Evolutionary conservation across 1,284 basidiomycete genomes (phyloP), one percentile per base, ranked within the genome.

Genomic region (Erythrobasidium hasegawianum): DNA sequence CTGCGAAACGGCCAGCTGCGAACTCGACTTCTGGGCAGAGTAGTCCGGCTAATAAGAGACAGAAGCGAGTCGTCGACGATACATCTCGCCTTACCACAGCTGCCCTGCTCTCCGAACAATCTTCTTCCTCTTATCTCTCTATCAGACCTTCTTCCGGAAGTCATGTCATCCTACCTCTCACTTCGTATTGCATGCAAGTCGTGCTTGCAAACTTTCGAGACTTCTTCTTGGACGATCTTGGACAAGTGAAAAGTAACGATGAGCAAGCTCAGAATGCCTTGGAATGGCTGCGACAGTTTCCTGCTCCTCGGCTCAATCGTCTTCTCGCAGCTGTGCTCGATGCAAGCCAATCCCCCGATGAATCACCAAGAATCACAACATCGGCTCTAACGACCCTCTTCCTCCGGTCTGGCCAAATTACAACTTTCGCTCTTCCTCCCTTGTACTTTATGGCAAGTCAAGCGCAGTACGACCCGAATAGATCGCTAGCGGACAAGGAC

Each of bases 151-250:
- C 41, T 39, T 41, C 22, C n/a, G 43, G 43, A 47, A 47, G 14
- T 16, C n/a, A 47, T 47, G 43, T 24, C 43, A 24, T 65, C 24
- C 54, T 47, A 3, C 18, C 62, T 9, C 45, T 65, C 14, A 39
- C 62, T 33, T 38, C 26, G 16, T 29, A 52, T 29, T 57, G 43
- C 22, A 27, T 65, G 3, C 40, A 18, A 27, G n/a, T 39, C 24
- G 49, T 65, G 14, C 26, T 53, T 14, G 33, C 45, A 9, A 52
- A 41, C 39, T 65, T 65, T 33, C 33, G 22, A 16, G 26, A 41
- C n/a, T 56, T 65, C 45, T 65, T 58, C 55, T 26, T 65, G 20
- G 62, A 65, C 33, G 55, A 57, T n/a, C n/a, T 45, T 52, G 62
- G 62, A 26, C 55, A 38, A 58, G 62, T 65, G 24, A 33, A 55